Conservation (phyloP, 371 early-diverging fungal genomes). For the Entomophthora muscae region DNA sequence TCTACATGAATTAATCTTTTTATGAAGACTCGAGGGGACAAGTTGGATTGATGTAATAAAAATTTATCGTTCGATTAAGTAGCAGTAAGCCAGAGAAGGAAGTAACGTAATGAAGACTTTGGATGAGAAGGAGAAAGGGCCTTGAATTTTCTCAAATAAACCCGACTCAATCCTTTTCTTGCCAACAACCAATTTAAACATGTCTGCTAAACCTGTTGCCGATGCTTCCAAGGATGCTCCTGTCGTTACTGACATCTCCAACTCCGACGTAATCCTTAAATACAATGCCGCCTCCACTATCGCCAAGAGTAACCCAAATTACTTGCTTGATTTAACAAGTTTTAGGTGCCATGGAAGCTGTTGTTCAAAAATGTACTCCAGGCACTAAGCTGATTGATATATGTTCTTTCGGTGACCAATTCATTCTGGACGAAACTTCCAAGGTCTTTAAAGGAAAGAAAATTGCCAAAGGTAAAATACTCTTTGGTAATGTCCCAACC, state of each 20-base stretch:
- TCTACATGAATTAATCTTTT: too few relatives aligned
- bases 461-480: constrained; percentile 35
- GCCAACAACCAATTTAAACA: too few relatives aligned
- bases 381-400: constrained; percentile 62
- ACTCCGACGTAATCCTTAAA: constrained; percentile 58
- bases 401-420: constrained; percentile 66
- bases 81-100: too few relatives aligned
- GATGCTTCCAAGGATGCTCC: background rate
- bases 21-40: too few relatives aligned
- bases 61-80: too few relatives aligned
- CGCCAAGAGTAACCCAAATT: constrained; percentile 70
- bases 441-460: constrained; percentile 39
- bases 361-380: constrained; percentile 42
- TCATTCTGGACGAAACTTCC: constrained; percentile 36
- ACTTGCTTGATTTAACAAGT: too few relatives aligned
- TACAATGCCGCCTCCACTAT: constrained; percentile 78
- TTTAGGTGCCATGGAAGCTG: constrained; percentile 44
- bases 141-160: too few relatives aligned
- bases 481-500: background rate
- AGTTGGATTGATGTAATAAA: too few relatives aligned
- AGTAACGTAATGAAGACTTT: too few relatives aligned
- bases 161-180: too few relatives aligned
- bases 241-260: constrained; percentile 16
- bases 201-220: background rate
- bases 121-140: too few relatives aligned